Evolutionary conservation across 306 rosid species (phyloP).

Genomic region (Citrullus amarus): DNA sequence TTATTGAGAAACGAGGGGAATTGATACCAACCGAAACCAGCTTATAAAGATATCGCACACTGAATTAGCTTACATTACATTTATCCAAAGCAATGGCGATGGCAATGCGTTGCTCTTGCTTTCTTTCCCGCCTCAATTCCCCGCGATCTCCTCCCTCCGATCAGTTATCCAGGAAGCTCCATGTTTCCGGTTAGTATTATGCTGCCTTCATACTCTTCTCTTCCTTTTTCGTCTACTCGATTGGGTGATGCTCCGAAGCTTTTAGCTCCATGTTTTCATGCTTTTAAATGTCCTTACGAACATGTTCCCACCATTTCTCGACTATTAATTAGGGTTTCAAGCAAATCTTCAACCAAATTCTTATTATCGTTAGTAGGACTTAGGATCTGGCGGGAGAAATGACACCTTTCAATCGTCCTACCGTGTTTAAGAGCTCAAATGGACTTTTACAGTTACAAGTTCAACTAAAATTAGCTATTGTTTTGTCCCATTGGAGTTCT

Average conservation of each 20-base stretch:
- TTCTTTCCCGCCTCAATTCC: constrained; percentile 30
- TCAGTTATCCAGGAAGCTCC: constrained; percentile 19
- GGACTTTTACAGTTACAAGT: neutral
- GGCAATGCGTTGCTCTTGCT: constrained; percentile 44
- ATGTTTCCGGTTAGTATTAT: constrained; percentile 27
- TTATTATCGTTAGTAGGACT: neutral
- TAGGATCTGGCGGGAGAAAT: neutral
- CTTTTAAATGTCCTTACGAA: neutral
- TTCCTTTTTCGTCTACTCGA: neutral
- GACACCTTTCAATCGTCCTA: neutral
- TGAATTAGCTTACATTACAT: too few relatives aligned
- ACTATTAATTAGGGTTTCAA: neutral
- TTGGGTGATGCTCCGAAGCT: neutral
- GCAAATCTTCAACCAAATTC: neutral
- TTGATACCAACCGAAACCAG: neutral
- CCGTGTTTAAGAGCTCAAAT: neutral
- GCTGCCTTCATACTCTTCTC: neutral
- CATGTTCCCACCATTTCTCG: neutral
- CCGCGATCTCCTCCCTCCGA: constrained; percentile 20
- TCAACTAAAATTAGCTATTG: neutral
- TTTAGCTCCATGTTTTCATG: neutral
- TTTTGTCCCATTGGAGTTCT: neutral
- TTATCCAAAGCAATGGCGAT: constrained; percentile 51
- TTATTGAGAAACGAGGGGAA: neutral
- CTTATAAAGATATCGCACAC: neutral